Conservation (phyloP, 2,329 filamentous ascomycete genomes). For the Blastomyces emzantsi region DNA sequence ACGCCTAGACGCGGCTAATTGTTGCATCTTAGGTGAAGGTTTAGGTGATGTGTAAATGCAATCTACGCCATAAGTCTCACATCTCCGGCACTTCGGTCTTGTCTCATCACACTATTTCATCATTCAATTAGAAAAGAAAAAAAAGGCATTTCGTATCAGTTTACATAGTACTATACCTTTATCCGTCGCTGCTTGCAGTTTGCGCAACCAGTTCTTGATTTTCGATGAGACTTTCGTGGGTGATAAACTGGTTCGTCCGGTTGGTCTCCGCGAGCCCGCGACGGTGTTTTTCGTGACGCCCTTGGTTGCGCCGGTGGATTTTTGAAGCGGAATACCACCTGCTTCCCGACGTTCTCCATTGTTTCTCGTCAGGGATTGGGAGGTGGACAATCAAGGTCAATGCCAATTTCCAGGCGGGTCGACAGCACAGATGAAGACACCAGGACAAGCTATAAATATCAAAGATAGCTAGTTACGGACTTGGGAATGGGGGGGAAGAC, state of each 20-base stretch:
- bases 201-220: constrained; percentile 28
- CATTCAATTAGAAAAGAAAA: neutral
- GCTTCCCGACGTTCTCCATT: constrained; percentile 11
- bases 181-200: constrained; percentile 30
- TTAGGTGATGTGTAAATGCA: constrained; percentile 22
- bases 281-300: neutral
- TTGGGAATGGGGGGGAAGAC: neutral
- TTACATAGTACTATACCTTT: constrained; percentile 22
- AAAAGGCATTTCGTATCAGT: neutral
- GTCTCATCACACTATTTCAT: constrained; percentile 28
- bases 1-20: neutral
- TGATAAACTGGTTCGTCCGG: constrained; percentile 20
- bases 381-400: neutral
- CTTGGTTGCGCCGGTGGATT: constrained; percentile 9
- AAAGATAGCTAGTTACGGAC: neutral
- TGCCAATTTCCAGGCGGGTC: neutral
- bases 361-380: neutral
- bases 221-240: constrained; percentile 27
- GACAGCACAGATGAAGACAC: neutral
- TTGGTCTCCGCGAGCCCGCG: constrained; percentile 1
- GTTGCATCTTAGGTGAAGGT: neutral
- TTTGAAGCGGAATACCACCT: constrained; percentile 17
- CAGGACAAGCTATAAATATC: neutral
- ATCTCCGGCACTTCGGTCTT: constrained; percentile 26
- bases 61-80: constrained; percentile 24